These are phyloP conservation scores for Neopestalotiopsis clavispora DNA, from an alignment of 2,329 filamentous ascomycete genomes.

Conservation along the genomic window DNA sequence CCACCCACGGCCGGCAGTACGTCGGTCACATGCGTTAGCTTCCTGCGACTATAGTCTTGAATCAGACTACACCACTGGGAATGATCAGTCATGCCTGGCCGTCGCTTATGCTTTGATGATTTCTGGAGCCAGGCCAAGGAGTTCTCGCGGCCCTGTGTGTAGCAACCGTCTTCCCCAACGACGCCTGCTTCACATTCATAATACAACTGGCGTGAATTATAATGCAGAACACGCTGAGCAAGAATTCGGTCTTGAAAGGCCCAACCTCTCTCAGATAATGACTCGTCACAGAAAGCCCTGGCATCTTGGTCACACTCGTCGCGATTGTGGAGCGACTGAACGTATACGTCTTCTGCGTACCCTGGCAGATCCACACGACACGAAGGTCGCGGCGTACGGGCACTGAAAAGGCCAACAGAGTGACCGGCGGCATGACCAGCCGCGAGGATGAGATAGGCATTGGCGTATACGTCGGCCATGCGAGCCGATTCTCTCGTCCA, in stretches of 20 bases:
- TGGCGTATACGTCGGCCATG: constrained; percentile 22
- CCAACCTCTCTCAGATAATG: constrained; percentile 12
- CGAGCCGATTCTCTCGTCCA: constrained; percentile 21
- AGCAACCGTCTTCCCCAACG: constrained; percentile 15
- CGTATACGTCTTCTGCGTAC: constrained; percentile 12
- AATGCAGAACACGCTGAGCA: constrained; percentile 16
- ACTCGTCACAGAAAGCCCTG: neutral
- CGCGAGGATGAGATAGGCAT: constrained; percentile 16
- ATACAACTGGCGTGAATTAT: constrained; percentile 10
- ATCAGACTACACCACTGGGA: neutral
- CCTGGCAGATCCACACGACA: constrained; percentile 7
- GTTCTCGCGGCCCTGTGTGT: neutral
- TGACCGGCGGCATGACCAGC: constrained; percentile 16
- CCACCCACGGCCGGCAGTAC: constrained; percentile 24
- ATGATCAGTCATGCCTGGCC: neutral
- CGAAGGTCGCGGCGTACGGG: neutral
- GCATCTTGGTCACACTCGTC: neutral
- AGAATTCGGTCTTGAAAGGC: constrained; percentile 18
- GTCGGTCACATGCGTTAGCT: constrained; percentile 21
- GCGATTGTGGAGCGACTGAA: neutral
- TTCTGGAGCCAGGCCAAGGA: neutral
- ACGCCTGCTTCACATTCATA: constrained; percentile 13
- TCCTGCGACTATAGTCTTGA: neutral
- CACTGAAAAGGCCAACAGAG: constrained; percentile 12
- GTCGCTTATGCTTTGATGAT: no score